A percentile compares a stretch with the other conserved stretches of the same genome.
Conservation (phyloP, 2,329 filamentous ascomycete species). For the Cercospora janseana region DNA sequence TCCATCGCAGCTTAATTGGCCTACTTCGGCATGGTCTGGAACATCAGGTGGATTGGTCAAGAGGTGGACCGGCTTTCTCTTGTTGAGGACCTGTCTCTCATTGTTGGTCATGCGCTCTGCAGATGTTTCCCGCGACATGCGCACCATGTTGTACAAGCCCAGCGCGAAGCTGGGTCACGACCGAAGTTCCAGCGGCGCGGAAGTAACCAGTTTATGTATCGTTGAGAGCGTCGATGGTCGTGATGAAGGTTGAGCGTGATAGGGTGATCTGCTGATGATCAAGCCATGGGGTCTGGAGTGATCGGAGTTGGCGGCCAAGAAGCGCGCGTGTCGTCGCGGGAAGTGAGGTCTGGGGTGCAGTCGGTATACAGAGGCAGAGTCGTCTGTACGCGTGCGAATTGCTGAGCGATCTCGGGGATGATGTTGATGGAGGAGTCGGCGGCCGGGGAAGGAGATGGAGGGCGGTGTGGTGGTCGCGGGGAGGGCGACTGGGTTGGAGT, state of each 20-base stretch:
- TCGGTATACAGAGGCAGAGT: constrained; percentile 6
- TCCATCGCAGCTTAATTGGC: constrained; percentile 31
- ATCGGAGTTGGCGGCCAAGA: background rate
- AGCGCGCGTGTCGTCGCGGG: constrained; percentile 16
- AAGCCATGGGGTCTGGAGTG: constrained; percentile 8
- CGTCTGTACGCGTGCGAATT: constrained; percentile 9
- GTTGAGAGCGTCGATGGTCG: constrained; percentile 6
- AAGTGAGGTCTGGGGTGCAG: constrained; percentile 11
- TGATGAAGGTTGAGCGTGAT: background rate
- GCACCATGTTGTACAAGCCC: constrained; percentile 28
- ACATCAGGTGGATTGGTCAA: constrained; percentile 68
- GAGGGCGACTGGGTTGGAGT: constrained; percentile 3
- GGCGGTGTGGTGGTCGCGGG: constrained; percentile 11
- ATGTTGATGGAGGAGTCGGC: background rate
- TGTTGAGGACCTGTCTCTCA: constrained; percentile 75
- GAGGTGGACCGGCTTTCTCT: constrained; percentile 90
- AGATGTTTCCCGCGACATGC: constrained; percentile 13
- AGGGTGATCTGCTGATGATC: constrained; percentile 1
- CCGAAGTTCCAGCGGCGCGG: constrained; percentile 13
- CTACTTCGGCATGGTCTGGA: constrained; percentile 80
- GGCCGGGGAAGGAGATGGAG: constrained; percentile 5
- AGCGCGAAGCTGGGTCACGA: constrained; percentile 27
- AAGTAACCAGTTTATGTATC: constrained; percentile 53
- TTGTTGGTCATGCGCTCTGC: constrained; percentile 24
- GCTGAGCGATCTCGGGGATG: background rate